Evolutionary conservation across 2,329 filamentous ascomycete species (phyloP).

Genomic region (Malbranchea cinnamomea): DNA sequence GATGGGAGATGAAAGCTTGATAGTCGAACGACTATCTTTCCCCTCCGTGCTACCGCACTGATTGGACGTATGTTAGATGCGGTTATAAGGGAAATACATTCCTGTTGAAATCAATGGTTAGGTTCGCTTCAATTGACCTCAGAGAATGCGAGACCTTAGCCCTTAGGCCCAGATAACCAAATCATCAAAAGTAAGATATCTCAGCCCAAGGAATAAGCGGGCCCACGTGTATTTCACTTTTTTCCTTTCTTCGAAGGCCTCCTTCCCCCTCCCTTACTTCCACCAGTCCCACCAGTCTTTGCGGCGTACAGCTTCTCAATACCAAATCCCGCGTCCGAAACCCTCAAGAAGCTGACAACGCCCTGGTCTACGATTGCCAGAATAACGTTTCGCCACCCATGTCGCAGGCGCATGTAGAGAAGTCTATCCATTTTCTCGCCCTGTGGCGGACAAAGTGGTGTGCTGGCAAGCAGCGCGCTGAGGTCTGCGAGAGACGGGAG

Average conservation of each 20-base stretch:
- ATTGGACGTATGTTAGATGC: too few species aligned
- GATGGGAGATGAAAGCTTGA: too few species aligned
- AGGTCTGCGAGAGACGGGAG: conserved; percentile 64
- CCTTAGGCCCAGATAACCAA: too few species aligned
- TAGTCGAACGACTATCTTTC: too few species aligned
- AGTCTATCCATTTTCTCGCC: conserved; percentile 33
- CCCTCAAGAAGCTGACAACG: conserved; percentile 70
- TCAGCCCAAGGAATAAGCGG: too few species aligned
- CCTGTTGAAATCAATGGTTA: too few species aligned
- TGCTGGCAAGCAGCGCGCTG: conserved; percentile 53
- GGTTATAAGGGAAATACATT: too few species aligned
- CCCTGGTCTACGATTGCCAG: conserved; percentile 83
- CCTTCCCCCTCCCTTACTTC: conserved; percentile 15
- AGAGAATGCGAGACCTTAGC: too few species aligned
- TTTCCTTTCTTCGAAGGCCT: conserved; percentile 13
- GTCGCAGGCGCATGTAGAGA: conserved; percentile 64
- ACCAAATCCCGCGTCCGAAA: conserved; percentile 67
- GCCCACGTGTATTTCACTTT: too few species aligned
- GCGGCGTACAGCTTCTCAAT: conserved; percentile 55
- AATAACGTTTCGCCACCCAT: conserved; percentile 70
- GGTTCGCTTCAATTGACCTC: too few species aligned
- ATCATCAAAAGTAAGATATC: too few species aligned
- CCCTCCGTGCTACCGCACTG: too few species aligned
- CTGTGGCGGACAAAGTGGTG: conserved; percentile 50
- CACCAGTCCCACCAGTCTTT: conserved; percentile 14